A percentile compares a stretch with the other conserved stretches of the same genome.
Evolutionary conservation across 805 yeast species (phyloP).

Genomic region (Zygotorulaspora chibaensis): DNA sequence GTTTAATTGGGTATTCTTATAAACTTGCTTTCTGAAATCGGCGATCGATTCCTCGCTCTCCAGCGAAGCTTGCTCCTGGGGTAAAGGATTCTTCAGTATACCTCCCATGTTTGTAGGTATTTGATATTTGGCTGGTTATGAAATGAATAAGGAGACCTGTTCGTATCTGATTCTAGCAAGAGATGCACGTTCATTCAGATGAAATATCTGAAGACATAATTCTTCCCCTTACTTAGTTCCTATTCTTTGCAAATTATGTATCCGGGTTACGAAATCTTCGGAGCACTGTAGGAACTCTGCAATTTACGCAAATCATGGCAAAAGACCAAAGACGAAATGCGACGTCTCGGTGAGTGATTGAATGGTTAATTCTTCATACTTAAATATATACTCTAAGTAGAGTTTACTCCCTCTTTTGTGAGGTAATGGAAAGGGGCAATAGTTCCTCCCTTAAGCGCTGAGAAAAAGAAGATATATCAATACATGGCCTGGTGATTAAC

Average conservation of each 20-base stretch:
- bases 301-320: no score
- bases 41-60: conserved; percentile 34
- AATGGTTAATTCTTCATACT: no score
- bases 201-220: neutral
- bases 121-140: neutral
- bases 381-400: neutral
- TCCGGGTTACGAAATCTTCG: neutral
- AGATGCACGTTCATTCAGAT: neutral
- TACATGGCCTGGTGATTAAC: neutral
- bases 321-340: no score
- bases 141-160: neutral
- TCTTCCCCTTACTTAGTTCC: neutral
- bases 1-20: conserved; percentile 72
- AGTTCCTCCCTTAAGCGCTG: neutral
- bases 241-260: neutral
- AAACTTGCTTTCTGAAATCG: conserved; percentile 62
- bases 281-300: no score
- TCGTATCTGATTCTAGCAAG: neutral
- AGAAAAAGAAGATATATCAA: neutral
- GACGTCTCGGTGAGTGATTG: no score
- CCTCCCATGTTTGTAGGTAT: conserved; percentile 38
- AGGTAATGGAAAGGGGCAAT: neutral
- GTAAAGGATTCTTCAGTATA: conserved; percentile 49
- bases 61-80: conserved; percentile 21
- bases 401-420: neutral